A percentile compares a stretch with the other conserved stretches of the same genome.
phyloP scores from a whole-genome alignment of 345 rosid species.

The Gossypium anomalum region DNA sequence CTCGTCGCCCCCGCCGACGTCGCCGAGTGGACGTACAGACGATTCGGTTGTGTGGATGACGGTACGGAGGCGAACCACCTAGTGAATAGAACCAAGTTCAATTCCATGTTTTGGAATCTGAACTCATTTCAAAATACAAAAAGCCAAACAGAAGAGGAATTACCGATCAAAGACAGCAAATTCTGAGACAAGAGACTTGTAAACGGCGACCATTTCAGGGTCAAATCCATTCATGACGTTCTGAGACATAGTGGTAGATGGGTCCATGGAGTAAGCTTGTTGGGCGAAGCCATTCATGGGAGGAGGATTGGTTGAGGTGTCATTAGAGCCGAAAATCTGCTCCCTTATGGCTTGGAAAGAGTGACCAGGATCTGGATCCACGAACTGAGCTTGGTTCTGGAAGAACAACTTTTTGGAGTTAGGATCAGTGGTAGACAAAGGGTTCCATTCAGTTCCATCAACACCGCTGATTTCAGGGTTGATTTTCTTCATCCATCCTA shows the following conservation, averaged over 20 bases:
- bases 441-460: conserved; percentile 61
- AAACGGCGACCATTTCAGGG: conserved; percentile 71
- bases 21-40: conserved; percentile 69
- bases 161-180: conserved; percentile 88
- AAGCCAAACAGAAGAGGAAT: background rate
- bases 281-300: conserved; percentile 92
- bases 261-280: conserved; percentile 63
- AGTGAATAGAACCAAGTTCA: background rate
- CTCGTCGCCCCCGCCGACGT: conserved; percentile 87
- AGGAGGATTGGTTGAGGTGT: conserved; percentile 56
- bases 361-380: conserved; percentile 96
- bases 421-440: conserved; percentile 44
- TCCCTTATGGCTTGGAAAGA: conserved; percentile 89
- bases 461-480: conserved; percentile 87
- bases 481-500: conserved; percentile 93
- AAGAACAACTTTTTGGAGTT: conserved; percentile 38
- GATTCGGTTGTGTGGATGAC: conserved; percentile 82
- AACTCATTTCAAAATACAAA: background rate
- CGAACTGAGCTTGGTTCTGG: conserved; percentile 53
- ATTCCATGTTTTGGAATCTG: background rate
- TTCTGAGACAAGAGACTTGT: conserved; percentile 70
- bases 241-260: conserved; percentile 45
- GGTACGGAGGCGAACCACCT: conserved; percentile 95
- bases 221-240: conserved; percentile 80
- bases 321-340: conserved; percentile 74